Percentiles rank a stretch among this genome's conserved stretches.
Evolutionary conservation across 805 yeast species (phyloP).

Genomic region (Kodamaea kakaduensis): DNA sequence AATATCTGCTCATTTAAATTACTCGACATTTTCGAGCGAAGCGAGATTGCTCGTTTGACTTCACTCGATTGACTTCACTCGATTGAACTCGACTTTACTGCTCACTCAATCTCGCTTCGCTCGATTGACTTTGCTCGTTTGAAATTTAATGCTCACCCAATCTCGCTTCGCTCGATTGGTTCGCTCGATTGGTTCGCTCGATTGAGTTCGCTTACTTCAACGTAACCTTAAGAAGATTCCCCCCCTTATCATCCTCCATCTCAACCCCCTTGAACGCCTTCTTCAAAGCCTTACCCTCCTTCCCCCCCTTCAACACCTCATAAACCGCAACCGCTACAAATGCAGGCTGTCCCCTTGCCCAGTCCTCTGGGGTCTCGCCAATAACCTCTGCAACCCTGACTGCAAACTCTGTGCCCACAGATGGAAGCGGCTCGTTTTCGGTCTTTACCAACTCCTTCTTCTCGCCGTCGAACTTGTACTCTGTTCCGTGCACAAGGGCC

Average conservation of each 20-base stretch:
- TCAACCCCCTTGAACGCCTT: constrained; percentile 51
- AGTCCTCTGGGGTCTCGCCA: constrained; percentile 51
- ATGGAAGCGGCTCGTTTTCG: constrained; percentile 37
- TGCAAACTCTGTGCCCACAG: constrained; percentile 60
- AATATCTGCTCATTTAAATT: too few species aligned
- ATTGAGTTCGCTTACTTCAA: too few species aligned
- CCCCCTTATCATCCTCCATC: constrained; percentile 64
- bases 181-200: too few species aligned
- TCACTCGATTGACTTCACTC: too few species aligned
- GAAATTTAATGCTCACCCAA: too few species aligned
- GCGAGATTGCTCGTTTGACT: too few species aligned
- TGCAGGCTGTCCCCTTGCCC: constrained; percentile 69
- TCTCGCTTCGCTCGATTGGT: too few species aligned
- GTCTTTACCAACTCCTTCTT: constrained; percentile 44
- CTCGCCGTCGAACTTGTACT: constrained; percentile 60
- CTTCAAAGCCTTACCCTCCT: constrained; percentile 44
- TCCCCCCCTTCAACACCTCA: constrained; percentile 53
- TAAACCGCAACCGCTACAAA: constrained; percentile 78
- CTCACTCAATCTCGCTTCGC: too few species aligned
- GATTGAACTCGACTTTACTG: too few species aligned
- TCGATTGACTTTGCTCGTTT: too few species aligned
- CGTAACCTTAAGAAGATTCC: constrained; percentile 28
- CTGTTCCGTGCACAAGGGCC: constrained; percentile 79
- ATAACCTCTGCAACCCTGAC: constrained; percentile 49
- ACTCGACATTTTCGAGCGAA: too few species aligned